These are phyloP conservation scores for Emydomyces testavorans DNA, from an alignment of 2,329 filamentous ascomycete genomes.

Conservation along the genomic window DNA sequence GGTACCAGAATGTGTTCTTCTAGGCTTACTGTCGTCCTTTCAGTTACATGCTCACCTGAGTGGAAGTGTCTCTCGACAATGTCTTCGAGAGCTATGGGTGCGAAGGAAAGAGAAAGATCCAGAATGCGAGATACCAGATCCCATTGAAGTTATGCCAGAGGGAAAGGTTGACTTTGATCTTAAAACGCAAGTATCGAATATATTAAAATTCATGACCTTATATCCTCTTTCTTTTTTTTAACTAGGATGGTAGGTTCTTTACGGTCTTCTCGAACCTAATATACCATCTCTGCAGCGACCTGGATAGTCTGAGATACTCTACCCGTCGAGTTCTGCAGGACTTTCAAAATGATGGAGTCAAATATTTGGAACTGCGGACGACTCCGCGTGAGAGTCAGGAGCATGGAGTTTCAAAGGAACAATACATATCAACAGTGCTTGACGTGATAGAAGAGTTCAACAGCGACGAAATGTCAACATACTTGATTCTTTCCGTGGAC, in stretches of 20 bases:
- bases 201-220: not conserved
- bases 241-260: slow-evolving; percentile 53
- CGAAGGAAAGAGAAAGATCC: slow-evolving; percentile 43
- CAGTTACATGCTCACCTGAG: slow-evolving; percentile 72
- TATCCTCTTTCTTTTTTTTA: not conserved
- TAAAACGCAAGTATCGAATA: slow-evolving; percentile 45
- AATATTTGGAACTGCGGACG: slow-evolving; percentile 69
- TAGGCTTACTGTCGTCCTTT: no score
- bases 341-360: slow-evolving; percentile 60
- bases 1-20: no score
- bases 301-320: slow-evolving; percentile 48
- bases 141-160: slow-evolving; percentile 54
- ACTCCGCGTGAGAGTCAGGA: slow-evolving; percentile 56
- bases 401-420: slow-evolving; percentile 45
- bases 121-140: slow-evolving; percentile 52
- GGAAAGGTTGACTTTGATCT: slow-evolving; percentile 63
- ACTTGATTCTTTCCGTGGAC: slow-evolving; percentile 65
- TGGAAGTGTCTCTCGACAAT: slow-evolving; percentile 61
- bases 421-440: slow-evolving; percentile 57
- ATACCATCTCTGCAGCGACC: slow-evolving; percentile 59
- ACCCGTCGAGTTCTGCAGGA: slow-evolving; percentile 54
- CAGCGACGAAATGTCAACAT: slow-evolving; percentile 43
- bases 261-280: slow-evolving; percentile 69
- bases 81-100: slow-evolving; percentile 63
- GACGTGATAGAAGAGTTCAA: slow-evolving; percentile 48